Base-by-base conservation (phyloP, 176 grass and related monocot species). In the Puya raimondii region DNA sequence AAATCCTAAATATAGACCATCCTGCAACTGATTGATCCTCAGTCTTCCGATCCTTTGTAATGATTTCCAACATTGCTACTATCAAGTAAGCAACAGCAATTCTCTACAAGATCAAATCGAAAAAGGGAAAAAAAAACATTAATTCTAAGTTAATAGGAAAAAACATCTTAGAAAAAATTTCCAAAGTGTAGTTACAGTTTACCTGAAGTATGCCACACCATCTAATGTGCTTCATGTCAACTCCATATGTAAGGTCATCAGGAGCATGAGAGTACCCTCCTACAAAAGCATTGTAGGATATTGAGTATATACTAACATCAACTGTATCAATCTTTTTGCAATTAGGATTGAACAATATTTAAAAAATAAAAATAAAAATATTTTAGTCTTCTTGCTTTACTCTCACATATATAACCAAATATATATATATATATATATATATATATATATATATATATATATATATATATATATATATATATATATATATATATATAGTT, bases 161-260 rank as follows among this genome's bases (percentile, higher is more conserved):
- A 13, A 53, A 0, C 47, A 27, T 64, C 51, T 72, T 2, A 26
- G 0, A 22, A 14, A 14, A 4, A 4, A 9, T n/a, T 23, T 13
- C 15, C 53, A 29, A 16, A 33, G 47, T 0, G 11, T 15, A 13
- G 50, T 0, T 10, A 23, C 17, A 63, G 4, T 52, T 8, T 48
- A 96, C 91, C 85, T 96, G 91, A 17, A 96, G 87, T 58, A 96
- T 96, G 12, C 92, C 92, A 42, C 86, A 91, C 92, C 86, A 96
- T 81, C 92, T 79, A 61, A 92, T 53, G 48, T 85, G 81, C 59
- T 89, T 91, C 83, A 96, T 92, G 73, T 96, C 86, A 63, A 89
- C 86, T 53, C 92, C 88, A 70, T 91, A 92, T 2, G 71, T 48
- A 6, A 92, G 74, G 9, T 92, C 76, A 75, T 89, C 86, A 11